Percentiles rank a stretch among this genome's conserved stretches.
phyloP scores from a whole-genome alignment of 495 filamentous ascomycete species.

The Pyrenula aspistea region DNA sequence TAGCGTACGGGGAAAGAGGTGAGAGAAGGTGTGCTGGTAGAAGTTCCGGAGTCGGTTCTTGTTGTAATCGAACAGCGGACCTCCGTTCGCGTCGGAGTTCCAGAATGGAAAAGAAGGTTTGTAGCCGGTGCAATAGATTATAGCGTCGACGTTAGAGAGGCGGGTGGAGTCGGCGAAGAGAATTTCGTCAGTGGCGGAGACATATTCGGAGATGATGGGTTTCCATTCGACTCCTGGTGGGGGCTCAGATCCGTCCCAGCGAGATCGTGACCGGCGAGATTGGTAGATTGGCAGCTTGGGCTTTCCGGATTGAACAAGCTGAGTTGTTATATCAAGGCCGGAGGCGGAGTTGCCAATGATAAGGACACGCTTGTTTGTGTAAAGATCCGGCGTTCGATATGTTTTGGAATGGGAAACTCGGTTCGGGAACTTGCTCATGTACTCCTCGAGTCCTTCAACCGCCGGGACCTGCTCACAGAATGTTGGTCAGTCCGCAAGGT shows the following conservation, averaged over 20 bases:
- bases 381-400: constrained; percentile 25
- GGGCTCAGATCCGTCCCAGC: constrained; percentile 30
- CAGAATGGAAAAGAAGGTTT: constrained; percentile 35
- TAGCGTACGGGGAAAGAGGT: constrained; percentile 20
- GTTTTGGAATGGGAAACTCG: constrained; percentile 32
- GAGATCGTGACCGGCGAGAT: constrained; percentile 27
- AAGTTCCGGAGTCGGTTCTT: constrained; percentile 14
- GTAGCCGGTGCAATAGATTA: constrained; percentile 40
- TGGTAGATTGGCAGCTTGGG: constrained; percentile 24
- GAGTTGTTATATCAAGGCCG: constrained; percentile 29
- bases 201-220: constrained; percentile 24
- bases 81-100: constrained; percentile 26
- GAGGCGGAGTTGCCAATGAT: constrained; percentile 39
- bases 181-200: constrained; percentile 17
- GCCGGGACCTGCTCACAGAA: constrained; percentile 8
- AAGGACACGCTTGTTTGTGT: constrained; percentile 22
- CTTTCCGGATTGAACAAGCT: constrained; percentile 18
- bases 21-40: constrained; percentile 35
- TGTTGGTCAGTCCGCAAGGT: neutral
- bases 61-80: constrained; percentile 26
- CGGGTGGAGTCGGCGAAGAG: constrained; percentile 28
- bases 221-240: constrained; percentile 32
- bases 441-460: constrained; percentile 27
- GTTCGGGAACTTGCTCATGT: constrained; percentile 22
- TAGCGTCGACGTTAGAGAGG: constrained; percentile 25